These are phyloP conservation scores for Desmodesmus armatus DNA, from an alignment of 139 green algal species.

Conservation along the genomic window DNA sequence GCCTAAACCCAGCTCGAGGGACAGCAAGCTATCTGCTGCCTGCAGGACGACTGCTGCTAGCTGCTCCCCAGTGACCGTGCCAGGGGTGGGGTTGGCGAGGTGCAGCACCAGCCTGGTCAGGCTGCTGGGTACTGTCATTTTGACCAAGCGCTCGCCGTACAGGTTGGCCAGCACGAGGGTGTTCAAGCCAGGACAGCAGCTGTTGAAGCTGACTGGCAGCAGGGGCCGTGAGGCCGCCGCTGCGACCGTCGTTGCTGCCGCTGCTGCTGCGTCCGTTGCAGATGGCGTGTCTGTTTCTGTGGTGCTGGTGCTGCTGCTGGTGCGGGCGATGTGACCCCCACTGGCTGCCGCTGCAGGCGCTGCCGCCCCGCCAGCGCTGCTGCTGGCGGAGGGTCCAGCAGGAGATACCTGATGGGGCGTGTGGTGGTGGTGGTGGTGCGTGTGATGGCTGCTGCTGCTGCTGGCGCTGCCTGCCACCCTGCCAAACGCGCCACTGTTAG, in stretches of 20 bases:
- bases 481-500: neutral
- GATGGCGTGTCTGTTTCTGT: neutral
- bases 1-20: slow-evolving; percentile 18
- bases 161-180: neutral
- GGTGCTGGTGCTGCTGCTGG: neutral
- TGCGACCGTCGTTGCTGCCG: neutral
- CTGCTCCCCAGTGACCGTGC: slow-evolving; percentile 31
- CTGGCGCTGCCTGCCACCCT: neutral
- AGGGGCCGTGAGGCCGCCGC: neutral
- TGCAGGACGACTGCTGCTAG: slow-evolving; percentile 16
- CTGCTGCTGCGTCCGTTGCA: neutral
- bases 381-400: too few relatives aligned
- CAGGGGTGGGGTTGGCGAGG: slow-evolving; percentile 31
- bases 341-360: too few relatives aligned
- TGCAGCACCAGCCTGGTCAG: slow-evolving; percentile 15
- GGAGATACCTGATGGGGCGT: too few relatives aligned
- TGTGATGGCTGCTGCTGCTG: neutral
- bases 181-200: neutral
- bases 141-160: neutral
- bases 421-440: too few relatives aligned
- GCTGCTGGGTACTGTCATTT: neutral
- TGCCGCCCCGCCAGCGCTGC: neutral
- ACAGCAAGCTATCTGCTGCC: neutral
- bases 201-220: neutral
- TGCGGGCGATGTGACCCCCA: too few relatives aligned